Evolutionary conservation across 163 green algal species (phyloP), one percentile per base, ranked within the genome.

Genomic region (Chlamydomonas reinhardtii): DNA sequence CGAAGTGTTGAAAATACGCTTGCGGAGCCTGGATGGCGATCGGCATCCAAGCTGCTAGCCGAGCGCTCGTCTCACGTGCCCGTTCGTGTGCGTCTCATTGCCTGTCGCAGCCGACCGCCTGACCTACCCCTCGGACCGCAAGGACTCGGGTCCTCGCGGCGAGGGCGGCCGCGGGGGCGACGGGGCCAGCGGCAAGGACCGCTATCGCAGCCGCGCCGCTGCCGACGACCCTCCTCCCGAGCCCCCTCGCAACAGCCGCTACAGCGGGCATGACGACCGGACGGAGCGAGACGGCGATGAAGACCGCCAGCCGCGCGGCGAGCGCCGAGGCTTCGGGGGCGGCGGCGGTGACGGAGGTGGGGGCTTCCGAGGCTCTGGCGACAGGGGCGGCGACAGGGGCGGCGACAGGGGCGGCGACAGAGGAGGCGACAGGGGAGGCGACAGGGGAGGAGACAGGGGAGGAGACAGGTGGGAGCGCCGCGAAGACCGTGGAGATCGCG

Each of bases 201-300:
- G 48, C 48, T 56, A 56, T 14, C 48, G 48, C 12, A 1, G 12
- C 12, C 48, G 48, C 9, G 48, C 48, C 48, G 48, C 48, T 17
- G 48, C 48, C 12, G 61, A 68, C 61, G 61, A 68, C 12, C 24
- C 25, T 4, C 61, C 61, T 1, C 61, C 61, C 24, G 12, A 68
- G 24, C 61, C 61, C 9, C 61, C 61, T 1, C 61, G 61, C 61
- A 29, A 68, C 61, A 29, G 25, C 61, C 61, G 61, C 24, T 31
- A 83, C 62, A 83, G 76, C 76, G 62, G 35, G 12, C 76, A 83
- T 20, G 76, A 83, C 16, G 76, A 83, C 37, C 76, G 76, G 14
- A 37, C 65, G 25, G 76, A 83, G 37, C 61, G 48, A 1, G 48
- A 64, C 48, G 48, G 9, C 48, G 48, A 74, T n/a, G 35, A 37